Conservation (phyloP, 345 rosid species). For the Citrus maxima region DNA sequence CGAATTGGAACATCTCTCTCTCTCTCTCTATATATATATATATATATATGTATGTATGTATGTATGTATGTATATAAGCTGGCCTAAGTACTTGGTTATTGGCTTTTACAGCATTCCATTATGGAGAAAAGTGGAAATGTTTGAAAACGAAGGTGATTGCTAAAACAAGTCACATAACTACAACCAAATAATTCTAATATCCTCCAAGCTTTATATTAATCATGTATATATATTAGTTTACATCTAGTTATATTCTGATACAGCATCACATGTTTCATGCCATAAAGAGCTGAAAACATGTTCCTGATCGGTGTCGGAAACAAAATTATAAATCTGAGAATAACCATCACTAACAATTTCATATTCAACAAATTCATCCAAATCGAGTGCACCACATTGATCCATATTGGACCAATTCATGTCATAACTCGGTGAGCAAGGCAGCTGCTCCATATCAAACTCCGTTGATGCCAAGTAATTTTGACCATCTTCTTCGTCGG, state of each 20-base stretch:
- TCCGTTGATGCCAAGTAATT: not conserved
- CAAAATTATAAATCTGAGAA: slow-evolving; percentile 28
- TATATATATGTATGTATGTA: too few species aligned
- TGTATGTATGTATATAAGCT: too few species aligned
- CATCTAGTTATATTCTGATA: not conserved
- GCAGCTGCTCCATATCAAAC: slow-evolving; percentile 24
- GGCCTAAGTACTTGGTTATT: too few species aligned
- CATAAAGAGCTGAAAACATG: slow-evolving; percentile 32
- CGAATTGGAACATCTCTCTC: too few species aligned
- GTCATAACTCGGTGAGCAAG: slow-evolving; percentile 37
- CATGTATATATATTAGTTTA: not conserved
- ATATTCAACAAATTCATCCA: slow-evolving; percentile 14
- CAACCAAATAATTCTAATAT: not conserved
- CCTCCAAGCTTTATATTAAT: not conserved
- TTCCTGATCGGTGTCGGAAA: slow-evolving; percentile 26
- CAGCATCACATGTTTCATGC: slow-evolving; percentile 36
- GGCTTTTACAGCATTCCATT: too few species aligned
- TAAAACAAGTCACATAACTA: not conserved
- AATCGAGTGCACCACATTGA: not conserved
- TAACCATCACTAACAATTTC: slow-evolving; percentile 17
- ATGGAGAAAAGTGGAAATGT: too few species aligned
- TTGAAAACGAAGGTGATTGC: too few species aligned
- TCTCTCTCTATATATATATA: too few species aligned
- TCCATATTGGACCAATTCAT: slow-evolving; percentile 37
- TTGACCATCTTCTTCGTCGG: slow-evolving; percentile 1